Evolutionary conservation across 2,329 filamentous ascomycete genomes (phyloP), one percentile per base, ranked within the genome.

Genomic region (Sporothrix phasma): DNA sequence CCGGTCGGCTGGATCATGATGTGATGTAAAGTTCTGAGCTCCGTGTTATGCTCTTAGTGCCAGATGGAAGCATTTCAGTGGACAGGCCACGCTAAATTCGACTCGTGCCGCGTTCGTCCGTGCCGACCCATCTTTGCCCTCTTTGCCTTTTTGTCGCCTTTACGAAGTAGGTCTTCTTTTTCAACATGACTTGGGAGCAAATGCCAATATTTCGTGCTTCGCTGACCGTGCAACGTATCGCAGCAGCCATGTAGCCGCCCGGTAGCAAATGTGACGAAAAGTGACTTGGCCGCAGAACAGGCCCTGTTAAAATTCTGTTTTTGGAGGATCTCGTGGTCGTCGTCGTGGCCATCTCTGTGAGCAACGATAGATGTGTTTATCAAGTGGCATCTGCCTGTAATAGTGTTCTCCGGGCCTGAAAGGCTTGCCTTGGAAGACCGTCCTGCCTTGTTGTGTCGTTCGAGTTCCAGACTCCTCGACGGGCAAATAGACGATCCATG

Each of bases 241-340:
- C 59, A 61, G 45, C 45, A 49, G 45, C 19, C 59, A 61, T 39
- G 43, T 61, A 61, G 45, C 59, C 59, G 59, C 59, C 43, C 19
- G 22, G 39, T n/a, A 41, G 45, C 15, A 29, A 39, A 13, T 49
- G 45, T 61, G 59, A 61, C n/a, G 59, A 61, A 26, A 61, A 8
- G 19, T 24, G 39, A 24, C 59, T 22, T 37, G 58, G 58, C 58
- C 58, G 58, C 43, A 46, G 43, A 15, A 45, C 19, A 31, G 59
- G 43, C 43, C 59, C 34, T 47, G n/a, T 24, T 37, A 31, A 3
- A 39, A 8, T 46, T n/a, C 8, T 11, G 22, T 19, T 19, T 22
- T 37, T 10, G 49, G 6, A n/a, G 7, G 53, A 6, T 7, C 34
- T 59, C 39, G 39, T 59, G 37, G 17, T 24, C 31, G 39, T 24